Percentiles rank a stretch among this genome's conserved stretches.
Conservation (phyloP, 2,329 filamentous ascomycete genomes). For the Scedosporium dehoogii region DNA sequence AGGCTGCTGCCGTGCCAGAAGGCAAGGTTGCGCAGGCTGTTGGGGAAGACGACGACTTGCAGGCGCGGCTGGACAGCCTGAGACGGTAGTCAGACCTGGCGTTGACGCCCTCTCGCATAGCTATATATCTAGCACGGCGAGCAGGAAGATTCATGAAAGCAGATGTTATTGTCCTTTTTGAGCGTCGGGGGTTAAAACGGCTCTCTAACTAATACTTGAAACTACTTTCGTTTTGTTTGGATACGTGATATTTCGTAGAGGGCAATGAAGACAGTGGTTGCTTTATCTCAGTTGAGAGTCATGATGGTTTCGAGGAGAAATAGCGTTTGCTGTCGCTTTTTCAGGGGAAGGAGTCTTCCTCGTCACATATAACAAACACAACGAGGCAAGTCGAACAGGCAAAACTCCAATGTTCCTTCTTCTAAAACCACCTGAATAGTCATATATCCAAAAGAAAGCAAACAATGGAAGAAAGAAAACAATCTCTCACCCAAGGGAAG, state of each 20-base stretch:
- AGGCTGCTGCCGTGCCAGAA: constrained; percentile 63
- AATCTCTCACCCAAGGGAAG: no score
- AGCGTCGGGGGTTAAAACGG: no score
- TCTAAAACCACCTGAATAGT: no score
- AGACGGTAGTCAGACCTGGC: not conserved
- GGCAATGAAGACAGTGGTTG: not conserved
- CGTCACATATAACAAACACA: no score
- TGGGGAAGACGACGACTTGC: constrained; percentile 80
- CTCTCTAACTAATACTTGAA: not conserved
- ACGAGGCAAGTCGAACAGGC: no score
- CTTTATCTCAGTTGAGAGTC: no score
- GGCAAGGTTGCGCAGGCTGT: constrained; percentile 78
- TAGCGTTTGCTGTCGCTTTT: not conserved
- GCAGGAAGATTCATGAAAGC: no score
- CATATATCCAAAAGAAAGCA: no score
- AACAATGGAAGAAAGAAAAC: no score
- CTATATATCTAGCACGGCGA: not conserved
- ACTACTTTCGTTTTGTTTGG: not conserved
- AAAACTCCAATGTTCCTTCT: no score
- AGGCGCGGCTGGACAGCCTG: constrained; percentile 84
- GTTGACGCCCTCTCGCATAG: not conserved
- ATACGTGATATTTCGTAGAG: not conserved
- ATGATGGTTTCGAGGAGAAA: not conserved
- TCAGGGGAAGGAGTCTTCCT: no score
- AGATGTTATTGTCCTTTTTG: no score